Conservation (phyloP, 139 green algal species). For the Spirogloea muscicola region DNA sequence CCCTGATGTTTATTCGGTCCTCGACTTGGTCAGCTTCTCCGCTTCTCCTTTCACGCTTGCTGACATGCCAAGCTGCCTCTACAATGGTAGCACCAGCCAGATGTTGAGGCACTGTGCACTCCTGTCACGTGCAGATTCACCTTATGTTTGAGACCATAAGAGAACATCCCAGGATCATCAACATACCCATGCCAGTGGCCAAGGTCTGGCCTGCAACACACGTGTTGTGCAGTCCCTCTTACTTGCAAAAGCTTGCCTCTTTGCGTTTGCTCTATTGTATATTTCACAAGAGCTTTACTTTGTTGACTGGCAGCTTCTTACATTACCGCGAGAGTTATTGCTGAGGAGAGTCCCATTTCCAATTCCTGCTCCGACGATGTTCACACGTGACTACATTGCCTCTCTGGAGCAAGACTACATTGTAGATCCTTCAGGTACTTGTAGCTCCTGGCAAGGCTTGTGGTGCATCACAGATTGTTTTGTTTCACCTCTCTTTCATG, state of each 20-base stretch:
- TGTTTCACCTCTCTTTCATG: neutral
- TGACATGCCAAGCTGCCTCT: too few relatives aligned
- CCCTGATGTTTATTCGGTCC: constrained; percentile 67
- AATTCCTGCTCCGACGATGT: constrained; percentile 35
- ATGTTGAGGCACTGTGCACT: too few relatives aligned
- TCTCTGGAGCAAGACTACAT: constrained; percentile 35
- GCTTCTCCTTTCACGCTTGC: neutral
- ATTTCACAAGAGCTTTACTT: too few relatives aligned
- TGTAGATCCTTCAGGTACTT: neutral
- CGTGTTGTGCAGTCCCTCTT: too few relatives aligned
- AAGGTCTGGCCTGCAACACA: constrained; percentile 36
- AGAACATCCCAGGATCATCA: constrained; percentile 17
- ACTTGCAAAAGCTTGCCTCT: too few relatives aligned
- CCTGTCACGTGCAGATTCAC: constrained; percentile 37
- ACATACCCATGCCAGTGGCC: constrained; percentile 34
- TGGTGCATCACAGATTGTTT: neutral
- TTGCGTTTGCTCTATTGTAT: too few relatives aligned
- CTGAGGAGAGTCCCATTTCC: constrained; percentile 26
- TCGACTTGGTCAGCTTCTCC: constrained; percentile 27
- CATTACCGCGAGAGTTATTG: constrained; percentile 29
- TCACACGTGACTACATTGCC: constrained; percentile 42
- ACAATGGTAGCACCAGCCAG: too few relatives aligned
- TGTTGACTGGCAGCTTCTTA: too few relatives aligned
- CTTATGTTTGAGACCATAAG: constrained; percentile 47
- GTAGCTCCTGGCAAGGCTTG: neutral